Conservation (phyloP, 78 protist species). For the Planoprotostelium fungivorum region DNA sequence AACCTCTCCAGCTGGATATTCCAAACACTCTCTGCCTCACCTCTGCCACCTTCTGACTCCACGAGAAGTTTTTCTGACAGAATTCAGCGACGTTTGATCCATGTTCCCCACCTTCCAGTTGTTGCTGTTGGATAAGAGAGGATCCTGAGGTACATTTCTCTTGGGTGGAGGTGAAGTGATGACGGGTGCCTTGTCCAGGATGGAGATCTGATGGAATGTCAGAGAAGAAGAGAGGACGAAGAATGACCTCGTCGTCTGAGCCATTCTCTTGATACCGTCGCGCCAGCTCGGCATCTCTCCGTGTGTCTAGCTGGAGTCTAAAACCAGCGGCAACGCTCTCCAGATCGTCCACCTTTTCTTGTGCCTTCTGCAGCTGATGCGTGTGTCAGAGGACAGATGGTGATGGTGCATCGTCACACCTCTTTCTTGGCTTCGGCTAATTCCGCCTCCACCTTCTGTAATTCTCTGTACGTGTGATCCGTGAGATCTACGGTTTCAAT, state of each 20-base stretch:
- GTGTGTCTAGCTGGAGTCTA: neutral
- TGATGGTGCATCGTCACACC: neutral
- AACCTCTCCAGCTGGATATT: slow-evolving; percentile 35
- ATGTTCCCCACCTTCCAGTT: neutral
- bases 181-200: too few relatives aligned
- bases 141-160: too few relatives aligned
- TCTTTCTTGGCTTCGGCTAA: neutral
- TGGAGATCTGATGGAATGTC: too few relatives aligned
- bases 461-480: neutral
- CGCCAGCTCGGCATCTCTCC: neutral
- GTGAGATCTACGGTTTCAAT: neutral
- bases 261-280: neutral
- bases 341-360: neutral
- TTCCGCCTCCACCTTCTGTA: neutral
- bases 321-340: neutral
- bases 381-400: neutral
- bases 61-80: neutral
- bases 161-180: too few relatives aligned
- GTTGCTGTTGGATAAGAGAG: too few relatives aligned
- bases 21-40: slow-evolving; percentile 31
- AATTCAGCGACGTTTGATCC: neutral
- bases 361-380: neutral
- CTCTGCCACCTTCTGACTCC: slow-evolving; percentile 15
- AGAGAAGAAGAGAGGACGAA: too few relatives aligned
- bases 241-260: neutral